A percentile compares a stretch with the other conserved stretches of the same genome.
phyloP scores from a whole-genome alignment of 2,329 filamentous ascomycete species.

The Verticillium longisporum region DNA sequence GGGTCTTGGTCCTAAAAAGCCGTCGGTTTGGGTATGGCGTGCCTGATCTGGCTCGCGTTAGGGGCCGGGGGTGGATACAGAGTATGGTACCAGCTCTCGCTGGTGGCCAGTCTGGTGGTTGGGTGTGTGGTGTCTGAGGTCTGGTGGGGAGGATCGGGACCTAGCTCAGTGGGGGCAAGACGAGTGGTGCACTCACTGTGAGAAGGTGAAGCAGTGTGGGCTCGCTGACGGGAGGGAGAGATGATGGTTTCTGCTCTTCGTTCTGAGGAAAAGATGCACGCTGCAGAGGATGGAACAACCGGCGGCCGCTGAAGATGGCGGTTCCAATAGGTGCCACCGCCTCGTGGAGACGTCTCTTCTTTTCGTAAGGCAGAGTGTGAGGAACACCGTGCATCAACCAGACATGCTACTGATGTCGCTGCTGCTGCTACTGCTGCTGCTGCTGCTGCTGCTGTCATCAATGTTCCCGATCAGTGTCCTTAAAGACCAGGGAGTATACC shows the following conservation, averaged over 20 bases:
- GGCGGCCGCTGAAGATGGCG: not conserved
- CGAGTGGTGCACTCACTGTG: too few relatives aligned
- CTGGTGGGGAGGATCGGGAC: too few relatives aligned
- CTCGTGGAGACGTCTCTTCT: not conserved
- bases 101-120: not conserved
- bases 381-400: not conserved
- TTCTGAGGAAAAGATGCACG: not conserved
- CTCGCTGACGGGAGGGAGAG: too few relatives aligned
- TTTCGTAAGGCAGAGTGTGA: not conserved
- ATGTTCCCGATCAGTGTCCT: not conserved
- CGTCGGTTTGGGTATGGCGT: not conserved
- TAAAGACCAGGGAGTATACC: constrained; percentile 20
- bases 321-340: not conserved
- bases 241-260: too few relatives aligned
- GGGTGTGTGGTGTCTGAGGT: not conserved
- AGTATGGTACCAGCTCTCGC: not conserved
- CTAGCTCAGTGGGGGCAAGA: too few relatives aligned
- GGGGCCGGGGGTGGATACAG: not conserved
- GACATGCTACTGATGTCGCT: not conserved
- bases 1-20: not conserved
- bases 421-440: not conserved
- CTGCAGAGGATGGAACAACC: not conserved
- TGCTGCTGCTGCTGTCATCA: not conserved
- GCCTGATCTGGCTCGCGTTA: not conserved
- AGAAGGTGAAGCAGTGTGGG: too few relatives aligned